Conservation (phyloP, 495 filamentous ascomycete species). For the Bacidia rubella region DNA sequence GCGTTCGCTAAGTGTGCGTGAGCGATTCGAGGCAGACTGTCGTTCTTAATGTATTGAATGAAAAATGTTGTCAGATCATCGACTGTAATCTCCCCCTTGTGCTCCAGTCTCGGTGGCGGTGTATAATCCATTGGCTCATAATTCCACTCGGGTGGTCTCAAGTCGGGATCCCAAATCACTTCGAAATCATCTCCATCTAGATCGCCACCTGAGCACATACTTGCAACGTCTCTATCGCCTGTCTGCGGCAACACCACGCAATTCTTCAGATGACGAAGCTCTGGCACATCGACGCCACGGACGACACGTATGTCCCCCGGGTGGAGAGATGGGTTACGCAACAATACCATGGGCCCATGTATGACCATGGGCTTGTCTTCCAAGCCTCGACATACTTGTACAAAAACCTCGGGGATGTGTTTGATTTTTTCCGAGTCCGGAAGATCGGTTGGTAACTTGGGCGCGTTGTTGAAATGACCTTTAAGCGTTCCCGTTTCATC, state of each 20-base stretch:
- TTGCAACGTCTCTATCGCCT: slow-evolving; percentile 72
- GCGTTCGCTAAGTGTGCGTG: slow-evolving; percentile 70
- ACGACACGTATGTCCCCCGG: slow-evolving; percentile 88
- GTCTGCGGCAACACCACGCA: slow-evolving; percentile 77
- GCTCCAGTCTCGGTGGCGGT: slow-evolving; percentile 33
- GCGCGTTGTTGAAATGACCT: slow-evolving; percentile 41
- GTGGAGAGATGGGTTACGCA: slow-evolving; percentile 88
- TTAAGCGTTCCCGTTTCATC: slow-evolving; percentile 69
- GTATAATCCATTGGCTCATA: slow-evolving; percentile 61
- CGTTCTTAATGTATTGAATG: slow-evolving; percentile 86
- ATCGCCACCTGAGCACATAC: slow-evolving; percentile 94
- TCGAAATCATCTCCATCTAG: slow-evolving; percentile 94
- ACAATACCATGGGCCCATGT: slow-evolving; percentile 66
- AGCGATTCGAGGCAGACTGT: slow-evolving; percentile 66
- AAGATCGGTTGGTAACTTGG: slow-evolving; percentile 10
- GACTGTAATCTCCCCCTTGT: slow-evolving; percentile 46
- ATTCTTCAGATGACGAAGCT: slow-evolving; percentile 60
- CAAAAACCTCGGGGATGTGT: slow-evolving; percentile 71
- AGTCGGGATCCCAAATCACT: slow-evolving; percentile 76
- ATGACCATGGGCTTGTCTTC: slow-evolving; percentile 49
- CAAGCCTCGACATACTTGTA: slow-evolving; percentile 51
- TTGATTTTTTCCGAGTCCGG: slow-evolving; percentile 27
- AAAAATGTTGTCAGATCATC: slow-evolving; percentile 73
- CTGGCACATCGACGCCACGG: slow-evolving; percentile 61
- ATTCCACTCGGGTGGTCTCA: slow-evolving; percentile 60